These are phyloP conservation scores for Sodiomyces alkalinus DNA, from an alignment of 2,329 filamentous ascomycete species.

Conservation along the genomic window DNA sequence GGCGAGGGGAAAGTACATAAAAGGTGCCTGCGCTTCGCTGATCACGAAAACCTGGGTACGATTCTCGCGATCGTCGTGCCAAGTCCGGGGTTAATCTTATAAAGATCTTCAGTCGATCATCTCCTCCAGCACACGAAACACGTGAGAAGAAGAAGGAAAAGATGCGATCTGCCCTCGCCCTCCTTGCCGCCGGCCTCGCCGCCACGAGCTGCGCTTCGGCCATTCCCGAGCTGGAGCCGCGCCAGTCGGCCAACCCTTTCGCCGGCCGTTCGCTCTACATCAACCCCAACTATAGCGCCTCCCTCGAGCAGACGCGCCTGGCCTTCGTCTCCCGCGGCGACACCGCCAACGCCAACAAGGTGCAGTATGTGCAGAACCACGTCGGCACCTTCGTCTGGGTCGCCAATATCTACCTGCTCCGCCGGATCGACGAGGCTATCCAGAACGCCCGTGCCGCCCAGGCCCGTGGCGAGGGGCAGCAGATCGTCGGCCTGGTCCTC, in stretches of 20 bases:
- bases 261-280: slow-evolving; percentile 29
- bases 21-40: too few relatives aligned
- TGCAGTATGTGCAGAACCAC: slow-evolving; percentile 19
- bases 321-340: slow-evolving; percentile 21
- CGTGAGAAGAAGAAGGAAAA: neutral
- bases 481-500: slow-evolving; percentile 26
- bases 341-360: slow-evolving; percentile 19
- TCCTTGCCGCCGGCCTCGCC: neutral
- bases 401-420: slow-evolving; percentile 18
- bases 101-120: neutral
- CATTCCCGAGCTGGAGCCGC: slow-evolving; percentile 1
- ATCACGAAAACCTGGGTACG: too few relatives aligned
- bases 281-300: slow-evolving; percentile 25
- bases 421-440: slow-evolving; percentile 23
- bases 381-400: slow-evolving; percentile 29
- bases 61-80: too few relatives aligned
- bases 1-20: too few relatives aligned
- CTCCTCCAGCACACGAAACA: too few relatives aligned
- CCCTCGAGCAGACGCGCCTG: slow-evolving; percentile 22
- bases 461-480: slow-evolving; percentile 17
- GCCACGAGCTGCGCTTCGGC: neutral
- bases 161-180: neutral
- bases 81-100: too few relatives aligned
- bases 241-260: slow-evolving; percentile 25
- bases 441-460: slow-evolving; percentile 19